These are phyloP conservation scores for Lactarius pseudohatsudake DNA, from an alignment of 768 basidiomycete genomes.

Conservation along the genomic window DNA sequence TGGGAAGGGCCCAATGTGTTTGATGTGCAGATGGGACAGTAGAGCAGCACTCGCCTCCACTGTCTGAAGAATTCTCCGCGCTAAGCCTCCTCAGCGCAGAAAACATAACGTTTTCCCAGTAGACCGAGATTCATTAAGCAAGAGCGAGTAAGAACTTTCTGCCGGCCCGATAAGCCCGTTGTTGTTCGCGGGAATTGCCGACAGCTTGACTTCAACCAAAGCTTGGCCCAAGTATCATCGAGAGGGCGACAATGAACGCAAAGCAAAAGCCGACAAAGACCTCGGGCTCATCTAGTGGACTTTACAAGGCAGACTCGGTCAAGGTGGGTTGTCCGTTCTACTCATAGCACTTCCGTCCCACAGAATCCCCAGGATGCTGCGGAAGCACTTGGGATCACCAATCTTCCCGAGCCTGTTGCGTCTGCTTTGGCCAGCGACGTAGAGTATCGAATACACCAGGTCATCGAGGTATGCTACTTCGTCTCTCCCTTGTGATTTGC, in stretches of 20 bases:
- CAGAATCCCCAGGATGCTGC: constrained; percentile 72
- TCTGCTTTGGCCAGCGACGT: constrained; percentile 91
- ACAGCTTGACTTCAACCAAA: background rate
- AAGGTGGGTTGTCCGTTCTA: constrained; percentile 20
- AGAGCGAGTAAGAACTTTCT: no score
- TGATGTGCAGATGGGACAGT: no score
- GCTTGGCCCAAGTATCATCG: background rate
- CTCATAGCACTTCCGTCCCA: background rate
- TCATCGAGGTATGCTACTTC: constrained; percentile 68
- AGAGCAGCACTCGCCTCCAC: no score
- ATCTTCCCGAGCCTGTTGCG: constrained; percentile 74
- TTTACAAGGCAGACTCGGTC: constrained; percentile 30
- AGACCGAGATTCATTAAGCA: no score
- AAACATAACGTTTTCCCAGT: no score
- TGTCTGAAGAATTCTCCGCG: no score
- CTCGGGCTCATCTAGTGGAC: constrained; percentile 20
- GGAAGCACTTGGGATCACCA: constrained; percentile 78
- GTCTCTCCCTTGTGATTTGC: background rate
- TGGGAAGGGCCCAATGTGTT: no score
- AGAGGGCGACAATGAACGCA: constrained; percentile 15
- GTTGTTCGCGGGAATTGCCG: background rate
- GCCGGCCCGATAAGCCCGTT: background rate
- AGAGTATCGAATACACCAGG: constrained; percentile 93
- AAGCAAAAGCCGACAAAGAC: constrained; percentile 27
- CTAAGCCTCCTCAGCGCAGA: background rate